These are phyloP conservation scores for Fraxinus xanthoxyloides DNA, from an alignment of 305 asterid genomes.

Conservation along the genomic window DNA sequence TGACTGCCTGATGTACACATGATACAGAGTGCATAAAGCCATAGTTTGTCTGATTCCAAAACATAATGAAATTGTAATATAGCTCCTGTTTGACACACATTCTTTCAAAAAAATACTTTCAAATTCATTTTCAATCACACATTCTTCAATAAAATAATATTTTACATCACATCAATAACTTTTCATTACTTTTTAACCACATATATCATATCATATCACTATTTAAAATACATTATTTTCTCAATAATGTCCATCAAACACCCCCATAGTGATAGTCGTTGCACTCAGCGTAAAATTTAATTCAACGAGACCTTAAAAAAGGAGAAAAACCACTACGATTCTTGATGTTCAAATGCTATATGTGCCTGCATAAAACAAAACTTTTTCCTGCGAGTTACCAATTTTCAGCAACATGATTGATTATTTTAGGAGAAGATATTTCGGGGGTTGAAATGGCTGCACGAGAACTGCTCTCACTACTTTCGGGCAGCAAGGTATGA, in stretches of 20 bases:
- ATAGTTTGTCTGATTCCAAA: neutral
- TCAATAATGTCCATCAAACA: no score
- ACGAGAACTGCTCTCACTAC: slow-evolving; percentile 7
- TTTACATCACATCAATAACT: no score
- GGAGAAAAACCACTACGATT: neutral
- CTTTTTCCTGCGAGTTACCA: neutral
- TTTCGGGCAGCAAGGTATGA: neutral
- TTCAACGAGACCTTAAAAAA: neutral
- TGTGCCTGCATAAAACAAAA: neutral
- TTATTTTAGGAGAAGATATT: neutral
- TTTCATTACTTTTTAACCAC: no score
- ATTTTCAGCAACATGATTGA: neutral
- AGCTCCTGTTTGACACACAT: neutral
- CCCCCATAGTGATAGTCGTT: neutral
- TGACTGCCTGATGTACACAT: neutral
- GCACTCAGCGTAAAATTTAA: neutral
- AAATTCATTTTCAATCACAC: no score
- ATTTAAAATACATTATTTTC: no score
- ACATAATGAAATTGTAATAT: neutral
- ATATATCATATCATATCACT: no score
- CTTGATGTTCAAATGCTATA: neutral
- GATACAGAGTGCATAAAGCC: neutral
- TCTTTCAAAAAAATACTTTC: no score
- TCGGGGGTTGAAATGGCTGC: neutral
- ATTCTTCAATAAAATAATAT: no score